A percentile compares a stretch with the other conserved stretches of the same genome.
Conservation (phyloP, 208 protist species). For the Trypanosoma congolense region DNA sequence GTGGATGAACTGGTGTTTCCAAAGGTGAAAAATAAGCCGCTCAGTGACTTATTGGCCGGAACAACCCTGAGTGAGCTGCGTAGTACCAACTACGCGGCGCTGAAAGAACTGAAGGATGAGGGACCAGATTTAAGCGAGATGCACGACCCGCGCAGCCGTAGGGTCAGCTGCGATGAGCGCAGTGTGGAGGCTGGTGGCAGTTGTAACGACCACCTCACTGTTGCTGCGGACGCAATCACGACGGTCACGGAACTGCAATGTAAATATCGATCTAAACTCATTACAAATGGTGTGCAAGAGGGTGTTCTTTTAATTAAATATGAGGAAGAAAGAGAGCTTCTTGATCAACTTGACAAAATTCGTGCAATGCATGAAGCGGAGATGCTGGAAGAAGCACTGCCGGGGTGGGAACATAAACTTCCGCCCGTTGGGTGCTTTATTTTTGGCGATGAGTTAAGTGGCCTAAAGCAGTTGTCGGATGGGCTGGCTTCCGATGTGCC, state of each 20-base stretch:
- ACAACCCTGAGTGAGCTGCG: constrained; percentile 15
- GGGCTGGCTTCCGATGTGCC: constrained; percentile 27
- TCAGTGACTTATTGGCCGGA: constrained; percentile 22
- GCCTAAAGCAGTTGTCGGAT: constrained; percentile 43
- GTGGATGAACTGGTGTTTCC: constrained; percentile 51
- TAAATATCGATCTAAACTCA: constrained; percentile 7
- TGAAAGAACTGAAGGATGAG: neutral
- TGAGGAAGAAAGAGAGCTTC: constrained; percentile 12
- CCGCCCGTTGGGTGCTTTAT: constrained; percentile 73
- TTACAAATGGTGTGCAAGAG: constrained; percentile 9
- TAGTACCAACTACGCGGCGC: constrained; percentile 9
- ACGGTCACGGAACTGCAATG: constrained; percentile 8
- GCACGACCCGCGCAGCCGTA: too few species aligned
- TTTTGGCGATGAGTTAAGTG: constrained; percentile 77
- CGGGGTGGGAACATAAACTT: constrained; percentile 65
- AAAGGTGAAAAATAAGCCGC: neutral
- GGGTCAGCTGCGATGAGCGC: too few species aligned
- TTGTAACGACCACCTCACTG: neutral
- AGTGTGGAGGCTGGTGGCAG: neutral
- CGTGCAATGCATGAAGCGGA: constrained; percentile 12
- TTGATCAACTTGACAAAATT: constrained; percentile 8
- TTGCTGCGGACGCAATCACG: constrained; percentile 7
- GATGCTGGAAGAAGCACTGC: constrained; percentile 39
- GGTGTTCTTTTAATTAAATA: constrained; percentile 11
- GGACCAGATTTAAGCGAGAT: neutral